phyloP scores from a whole-genome alignment of 2,329 filamentous ascomycete species.

The Blastomyces silverae region DNA sequence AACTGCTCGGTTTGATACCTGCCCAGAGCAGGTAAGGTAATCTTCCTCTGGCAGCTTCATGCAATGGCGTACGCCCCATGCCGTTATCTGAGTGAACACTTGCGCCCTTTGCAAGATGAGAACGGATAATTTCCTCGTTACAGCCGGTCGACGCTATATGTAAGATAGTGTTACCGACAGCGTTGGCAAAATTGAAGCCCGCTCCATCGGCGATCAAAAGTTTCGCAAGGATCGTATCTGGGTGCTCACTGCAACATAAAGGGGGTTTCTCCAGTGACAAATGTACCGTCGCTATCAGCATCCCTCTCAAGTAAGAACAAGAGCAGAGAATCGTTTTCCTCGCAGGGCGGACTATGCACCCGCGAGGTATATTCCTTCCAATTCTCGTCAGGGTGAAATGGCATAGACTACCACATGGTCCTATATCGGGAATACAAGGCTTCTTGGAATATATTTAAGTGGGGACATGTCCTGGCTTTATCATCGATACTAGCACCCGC shows the following conservation, averaged over 20 bases:
- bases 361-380: not conserved
- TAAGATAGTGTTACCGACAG: not conserved
- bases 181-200: constrained; percentile 7
- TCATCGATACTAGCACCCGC: constrained; percentile 13
- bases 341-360: not conserved
- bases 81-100: not conserved
- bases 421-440: not conserved
- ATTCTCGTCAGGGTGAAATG: not conserved
- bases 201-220: constrained; percentile 14
- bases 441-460: constrained; percentile 3
- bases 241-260: constrained; percentile 2
- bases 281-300: constrained; percentile 6
- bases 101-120: not conserved
- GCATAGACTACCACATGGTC: not conserved
- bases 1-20: not conserved
- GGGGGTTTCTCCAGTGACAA: not conserved
- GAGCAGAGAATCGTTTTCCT: constrained; percentile 4
- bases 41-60: constrained; percentile 3
- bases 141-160: not conserved
- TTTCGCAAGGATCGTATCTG: constrained; percentile 9
- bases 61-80: not conserved
- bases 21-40: constrained; percentile 4
- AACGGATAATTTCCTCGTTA: not conserved
- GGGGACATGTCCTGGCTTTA: too few relatives aligned
- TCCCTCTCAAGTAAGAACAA: constrained; percentile 15